Conservation (phyloP, 176 grass and related monocot species). For the Raddia guianensis region DNA sequence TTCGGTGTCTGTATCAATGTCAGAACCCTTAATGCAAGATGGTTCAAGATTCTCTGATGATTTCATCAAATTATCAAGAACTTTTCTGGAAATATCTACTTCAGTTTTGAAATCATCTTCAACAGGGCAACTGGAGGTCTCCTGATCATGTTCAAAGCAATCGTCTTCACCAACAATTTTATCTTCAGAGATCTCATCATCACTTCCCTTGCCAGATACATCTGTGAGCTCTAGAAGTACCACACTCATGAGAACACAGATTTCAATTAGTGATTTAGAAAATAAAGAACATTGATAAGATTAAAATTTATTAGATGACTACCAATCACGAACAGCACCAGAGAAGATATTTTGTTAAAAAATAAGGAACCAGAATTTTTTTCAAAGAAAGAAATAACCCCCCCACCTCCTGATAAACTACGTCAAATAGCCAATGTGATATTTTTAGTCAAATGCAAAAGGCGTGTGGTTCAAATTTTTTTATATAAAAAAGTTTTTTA, state of each 20-base stretch:
- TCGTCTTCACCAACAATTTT: conserved; percentile 54
- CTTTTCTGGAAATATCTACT: conserved; percentile 76
- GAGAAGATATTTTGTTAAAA: conserved; percentile 12
- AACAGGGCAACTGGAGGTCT: conserved; percentile 40
- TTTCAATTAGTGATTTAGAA: conserved; percentile 22
- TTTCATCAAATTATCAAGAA: conserved; percentile 84
- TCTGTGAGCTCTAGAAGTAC: conserved; percentile 52
- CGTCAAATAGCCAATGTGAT: neutral
- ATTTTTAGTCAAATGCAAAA: conserved; percentile 11
- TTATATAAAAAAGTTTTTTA: neutral
- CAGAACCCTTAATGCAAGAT: conserved; percentile 35
- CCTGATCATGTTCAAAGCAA: conserved; percentile 45
- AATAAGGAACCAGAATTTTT: neutral
- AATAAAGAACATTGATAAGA: conserved; percentile 20
- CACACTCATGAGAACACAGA: conserved; percentile 17
- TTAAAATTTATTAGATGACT: neutral
- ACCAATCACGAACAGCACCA: neutral
- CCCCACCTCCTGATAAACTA: conserved; percentile 22
- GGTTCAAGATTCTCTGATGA: conserved; percentile 62
- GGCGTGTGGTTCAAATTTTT: neutral
- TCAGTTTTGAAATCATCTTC: conserved; percentile 70
- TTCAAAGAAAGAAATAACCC: conserved; percentile 23
- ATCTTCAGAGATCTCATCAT: conserved; percentile 55
- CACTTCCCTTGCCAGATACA: conserved; percentile 52
- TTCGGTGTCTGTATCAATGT: conserved; percentile 55